phyloP scores from a whole-genome alignment of 148 eudicot species.

The Mesembryanthemum crystallinum region DNA sequence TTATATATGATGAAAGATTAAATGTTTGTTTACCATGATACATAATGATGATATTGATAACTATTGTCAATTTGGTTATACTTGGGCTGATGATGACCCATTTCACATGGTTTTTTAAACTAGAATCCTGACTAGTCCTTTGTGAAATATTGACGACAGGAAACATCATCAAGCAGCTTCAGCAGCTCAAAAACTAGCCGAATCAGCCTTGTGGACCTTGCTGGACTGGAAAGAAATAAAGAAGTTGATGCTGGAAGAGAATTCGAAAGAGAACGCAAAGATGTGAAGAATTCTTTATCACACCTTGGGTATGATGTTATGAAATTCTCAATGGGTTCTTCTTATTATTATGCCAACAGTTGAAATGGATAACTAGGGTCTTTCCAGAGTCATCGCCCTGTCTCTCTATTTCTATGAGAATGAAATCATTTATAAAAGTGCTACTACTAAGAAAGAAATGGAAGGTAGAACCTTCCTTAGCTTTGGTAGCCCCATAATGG shows the following conservation, averaged over 20 bases:
- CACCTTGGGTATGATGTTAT: conserved; percentile 69
- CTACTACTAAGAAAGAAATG: neutral
- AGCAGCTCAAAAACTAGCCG: conserved; percentile 86
- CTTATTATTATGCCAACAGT: too few relatives aligned
- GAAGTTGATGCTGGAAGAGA: conserved; percentile 53
- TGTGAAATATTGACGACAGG: conserved; percentile 38
- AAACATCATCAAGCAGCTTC: conserved; percentile 60
- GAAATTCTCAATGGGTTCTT: neutral
- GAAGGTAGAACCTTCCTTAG: neutral
- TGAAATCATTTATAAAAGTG: too few relatives aligned
- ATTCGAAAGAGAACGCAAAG: conserved; percentile 60
- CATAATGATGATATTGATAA: neutral
- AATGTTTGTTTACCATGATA: neutral
- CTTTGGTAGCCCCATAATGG: too few relatives aligned
- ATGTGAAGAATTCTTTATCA: conserved; percentile 69
- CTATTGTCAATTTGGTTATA: neutral
- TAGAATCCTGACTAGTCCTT: neutral
- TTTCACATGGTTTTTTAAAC: neutral
- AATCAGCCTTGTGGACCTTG: conserved; percentile 84
- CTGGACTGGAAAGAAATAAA: conserved; percentile 62
- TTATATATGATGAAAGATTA: neutral
- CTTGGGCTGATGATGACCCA: neutral
- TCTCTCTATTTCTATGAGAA: neutral
- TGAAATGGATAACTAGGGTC: neutral
- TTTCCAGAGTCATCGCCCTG: neutral